Conservation (phyloP, 2,329 filamentous ascomycete genomes). For the Ascochyta koolunga region DNA sequence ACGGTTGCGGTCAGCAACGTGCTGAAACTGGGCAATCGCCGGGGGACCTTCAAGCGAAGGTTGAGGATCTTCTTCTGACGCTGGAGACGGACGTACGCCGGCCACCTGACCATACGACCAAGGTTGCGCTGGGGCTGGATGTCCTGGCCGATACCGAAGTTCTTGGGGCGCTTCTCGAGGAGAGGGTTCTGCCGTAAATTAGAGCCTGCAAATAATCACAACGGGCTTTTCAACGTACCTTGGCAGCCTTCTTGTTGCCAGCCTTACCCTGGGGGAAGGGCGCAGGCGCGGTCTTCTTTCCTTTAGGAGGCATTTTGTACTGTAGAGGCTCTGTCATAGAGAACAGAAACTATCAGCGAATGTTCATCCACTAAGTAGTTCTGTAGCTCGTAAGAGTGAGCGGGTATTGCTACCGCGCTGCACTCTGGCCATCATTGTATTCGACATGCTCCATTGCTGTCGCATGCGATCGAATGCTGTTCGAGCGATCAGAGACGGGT, state of each 20-base stretch:
- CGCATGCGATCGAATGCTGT: constrained; percentile 42
- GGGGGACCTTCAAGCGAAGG: constrained; percentile 97
- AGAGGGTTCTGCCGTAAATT: constrained; percentile 81
- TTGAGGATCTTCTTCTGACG: constrained; percentile 95
- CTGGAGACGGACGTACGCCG: constrained; percentile 92
- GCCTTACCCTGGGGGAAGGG: constrained; percentile 74
- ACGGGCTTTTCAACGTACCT: constrained; percentile 69
- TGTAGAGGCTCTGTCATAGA: constrained; percentile 96
- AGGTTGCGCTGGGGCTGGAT: constrained; percentile 77
- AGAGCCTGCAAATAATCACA: constrained; percentile 20
- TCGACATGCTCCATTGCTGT: constrained; percentile 38
- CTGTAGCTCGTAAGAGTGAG: constrained; percentile 48
- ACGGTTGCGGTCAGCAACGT: constrained; percentile 69
- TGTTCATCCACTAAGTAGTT: constrained; percentile 72
- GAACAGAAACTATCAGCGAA: constrained; percentile 98
- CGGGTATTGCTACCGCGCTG: constrained; percentile 45
- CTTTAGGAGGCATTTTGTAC: constrained; percentile 68
- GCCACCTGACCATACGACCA: constrained; percentile 91
- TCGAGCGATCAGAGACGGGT: constrained; percentile 37
- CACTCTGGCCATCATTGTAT: constrained; percentile 48
- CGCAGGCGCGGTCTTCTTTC: constrained; percentile 97
- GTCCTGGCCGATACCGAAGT: constrained; percentile 99
- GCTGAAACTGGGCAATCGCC: constrained; percentile 95
- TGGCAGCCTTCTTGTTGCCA: constrained; percentile 88
- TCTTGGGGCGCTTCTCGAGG: constrained; percentile 95